Conservation (phyloP, 441 rosid species). For the Manihot esculenta region DNA sequence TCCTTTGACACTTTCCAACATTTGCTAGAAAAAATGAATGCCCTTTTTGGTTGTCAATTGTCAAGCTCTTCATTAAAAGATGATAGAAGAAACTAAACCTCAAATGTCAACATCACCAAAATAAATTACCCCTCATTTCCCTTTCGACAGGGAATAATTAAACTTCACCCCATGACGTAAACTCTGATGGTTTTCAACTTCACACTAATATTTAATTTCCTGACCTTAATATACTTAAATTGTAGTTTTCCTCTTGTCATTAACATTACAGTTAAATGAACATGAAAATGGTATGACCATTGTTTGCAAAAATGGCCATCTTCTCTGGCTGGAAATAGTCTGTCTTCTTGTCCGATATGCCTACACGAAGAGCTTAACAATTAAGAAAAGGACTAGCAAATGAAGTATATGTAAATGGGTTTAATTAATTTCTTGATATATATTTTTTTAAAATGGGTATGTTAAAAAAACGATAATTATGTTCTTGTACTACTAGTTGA, state of each 20-base stretch:
- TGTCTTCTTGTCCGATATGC: no score
- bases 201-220: no score
- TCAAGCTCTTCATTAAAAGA: conserved; percentile 25
- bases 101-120: conserved; percentile 30
- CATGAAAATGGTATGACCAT: neutral
- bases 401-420: no score
- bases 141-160: conserved; percentile 21
- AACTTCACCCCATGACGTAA: conserved; percentile 14
- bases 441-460: no score
- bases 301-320: neutral
- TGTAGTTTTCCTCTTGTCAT: neutral
- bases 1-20: conserved; percentile 25
- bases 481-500: neutral
- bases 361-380: no score
- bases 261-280: neutral
- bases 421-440: no score
- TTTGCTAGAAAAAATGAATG: conserved; percentile 9
- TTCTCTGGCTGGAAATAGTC: conserved; percentile 13
- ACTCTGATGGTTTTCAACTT: no score
- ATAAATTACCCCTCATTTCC: conserved; percentile 15
- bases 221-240: no score
- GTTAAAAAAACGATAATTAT: neutral
- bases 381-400: no score
- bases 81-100: conserved; percentile 20
- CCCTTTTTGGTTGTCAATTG: conserved; percentile 25